Evolutionary conservation across 2,329 filamentous ascomycete species (phyloP).

Genomic region (Fusarium euwallaceae): DNA sequence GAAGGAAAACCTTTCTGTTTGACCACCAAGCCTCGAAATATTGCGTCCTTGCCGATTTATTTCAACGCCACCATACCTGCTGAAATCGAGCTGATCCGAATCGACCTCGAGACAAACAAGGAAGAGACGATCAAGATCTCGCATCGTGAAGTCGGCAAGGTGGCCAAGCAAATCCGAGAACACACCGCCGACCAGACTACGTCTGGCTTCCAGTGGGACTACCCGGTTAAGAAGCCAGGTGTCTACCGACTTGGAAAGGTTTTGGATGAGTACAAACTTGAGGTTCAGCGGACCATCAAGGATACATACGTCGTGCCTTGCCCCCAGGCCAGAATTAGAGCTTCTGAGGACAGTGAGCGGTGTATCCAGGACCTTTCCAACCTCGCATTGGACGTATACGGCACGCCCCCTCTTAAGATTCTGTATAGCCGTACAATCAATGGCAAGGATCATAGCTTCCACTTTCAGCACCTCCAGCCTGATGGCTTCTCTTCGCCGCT

Average conservation of each 20-base stretch:
- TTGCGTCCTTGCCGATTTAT: slow-evolving; percentile 81
- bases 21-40: slow-evolving; percentile 69
- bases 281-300: slow-evolving; percentile 81
- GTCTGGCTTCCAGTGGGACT: slow-evolving; percentile 76
- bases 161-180: slow-evolving; percentile 77
- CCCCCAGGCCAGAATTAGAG: slow-evolving; percentile 81
- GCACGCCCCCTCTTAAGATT: slow-evolving; percentile 91
- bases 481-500: slow-evolving; percentile 87
- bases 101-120: slow-evolving; percentile 83
- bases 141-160: slow-evolving; percentile 78
- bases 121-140: slow-evolving; percentile 85
- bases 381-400: slow-evolving; percentile 84
- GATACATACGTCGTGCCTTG: slow-evolving; percentile 90
- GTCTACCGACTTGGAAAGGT: slow-evolving; percentile 89
- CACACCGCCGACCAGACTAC: slow-evolving; percentile 73
- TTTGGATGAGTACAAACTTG: slow-evolving; percentile 92
- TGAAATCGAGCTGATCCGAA: slow-evolving; percentile 87
- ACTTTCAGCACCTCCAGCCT: slow-evolving; percentile 93
- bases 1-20: slow-evolving; percentile 86
- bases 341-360: slow-evolving; percentile 71
- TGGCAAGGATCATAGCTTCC: slow-evolving; percentile 83
- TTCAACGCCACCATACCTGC: slow-evolving; percentile 95
- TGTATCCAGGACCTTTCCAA: slow-evolving; percentile 92
- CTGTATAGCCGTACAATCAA: slow-evolving; percentile 93
- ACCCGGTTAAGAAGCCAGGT: slow-evolving; percentile 85